A percentile compares a stretch with the other conserved stretches of the same genome.
Evolutionary conservation across 495 filamentous ascomycete species (phyloP).

Genomic region (Penicillium odoratum): DNA sequence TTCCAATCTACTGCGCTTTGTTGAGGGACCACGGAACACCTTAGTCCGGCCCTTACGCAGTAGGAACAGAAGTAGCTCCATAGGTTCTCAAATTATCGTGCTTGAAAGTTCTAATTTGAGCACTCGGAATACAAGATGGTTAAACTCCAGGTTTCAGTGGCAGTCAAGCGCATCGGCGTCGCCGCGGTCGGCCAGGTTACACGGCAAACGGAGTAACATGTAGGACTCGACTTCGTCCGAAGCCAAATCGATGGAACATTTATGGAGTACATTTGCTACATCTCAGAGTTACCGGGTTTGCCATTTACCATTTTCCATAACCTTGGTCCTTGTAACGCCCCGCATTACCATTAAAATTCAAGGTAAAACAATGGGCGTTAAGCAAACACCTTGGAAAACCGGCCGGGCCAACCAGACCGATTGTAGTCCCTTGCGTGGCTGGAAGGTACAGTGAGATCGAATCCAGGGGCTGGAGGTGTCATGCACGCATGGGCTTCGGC

Average conservation of each 20-base stretch:
- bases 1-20: neutral
- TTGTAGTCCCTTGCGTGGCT: slow-evolving; percentile 21
- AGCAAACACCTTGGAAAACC: slow-evolving; percentile 18
- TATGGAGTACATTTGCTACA: neutral
- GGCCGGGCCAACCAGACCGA: slow-evolving; percentile 14
- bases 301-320: too few relatives aligned
- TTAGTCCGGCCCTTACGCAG: neutral
- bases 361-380: slow-evolving; percentile 17
- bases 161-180: slow-evolving; percentile 4
- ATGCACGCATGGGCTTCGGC: slow-evolving; percentile 18
- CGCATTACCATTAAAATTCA: neutral
- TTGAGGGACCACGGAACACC: neutral
- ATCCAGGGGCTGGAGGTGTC: slow-evolving; percentile 5
- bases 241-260: neutral
- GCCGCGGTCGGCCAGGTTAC: slow-evolving; percentile 3
- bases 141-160: neutral
- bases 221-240: neutral
- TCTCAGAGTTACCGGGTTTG: neutral
- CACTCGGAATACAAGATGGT: neutral
- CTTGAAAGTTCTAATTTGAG: neutral
- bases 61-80: neutral
- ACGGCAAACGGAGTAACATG: neutral
- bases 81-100: neutral
- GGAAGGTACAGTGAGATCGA: slow-evolving; percentile 5
- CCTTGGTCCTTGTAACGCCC: neutral